Percentiles rank a stretch among this genome's conserved stretches.
Conservation (phyloP, 176 grass and related monocot genomes). For the Oryza officinalis region DNA sequence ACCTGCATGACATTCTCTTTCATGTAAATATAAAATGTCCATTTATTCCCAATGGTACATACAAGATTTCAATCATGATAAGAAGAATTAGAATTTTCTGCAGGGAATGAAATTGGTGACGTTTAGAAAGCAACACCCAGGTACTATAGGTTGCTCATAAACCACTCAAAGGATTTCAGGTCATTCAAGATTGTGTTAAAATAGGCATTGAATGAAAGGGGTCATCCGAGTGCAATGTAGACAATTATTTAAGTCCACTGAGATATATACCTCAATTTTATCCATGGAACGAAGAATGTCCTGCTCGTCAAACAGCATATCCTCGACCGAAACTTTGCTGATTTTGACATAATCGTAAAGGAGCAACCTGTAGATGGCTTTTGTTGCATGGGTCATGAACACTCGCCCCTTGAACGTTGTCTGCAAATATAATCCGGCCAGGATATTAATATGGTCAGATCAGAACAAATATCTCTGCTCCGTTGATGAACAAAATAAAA, state of each 20-base stretch:
- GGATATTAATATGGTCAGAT: neutral
- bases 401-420: constrained; percentile 86
- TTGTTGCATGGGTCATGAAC: constrained; percentile 97
- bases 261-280: constrained; percentile 71
- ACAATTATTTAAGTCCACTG: neutral
- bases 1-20: constrained; percentile 48
- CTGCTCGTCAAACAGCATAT: constrained; percentile 88
- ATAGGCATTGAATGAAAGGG: neutral
- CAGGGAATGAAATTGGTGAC: neutral
- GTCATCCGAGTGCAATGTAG: no score
- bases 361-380: constrained; percentile 86
- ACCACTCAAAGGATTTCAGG: neutral
- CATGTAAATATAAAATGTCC: neutral
- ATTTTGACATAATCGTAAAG: constrained; percentile 92
- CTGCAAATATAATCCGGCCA: constrained; percentile 40
- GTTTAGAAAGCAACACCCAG: neutral
- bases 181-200: neutral
- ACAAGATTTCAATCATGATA: neutral
- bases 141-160: neutral
- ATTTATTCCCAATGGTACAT: neutral
- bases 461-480: neutral
- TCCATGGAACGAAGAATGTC: constrained; percentile 92
- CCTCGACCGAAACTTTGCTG: constrained; percentile 93
- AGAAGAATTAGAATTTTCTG: neutral
- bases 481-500: neutral